These are phyloP conservation scores for Ogataea henricii DNA, from an alignment of 805 yeast species.

Conservation along the genomic window DNA sequence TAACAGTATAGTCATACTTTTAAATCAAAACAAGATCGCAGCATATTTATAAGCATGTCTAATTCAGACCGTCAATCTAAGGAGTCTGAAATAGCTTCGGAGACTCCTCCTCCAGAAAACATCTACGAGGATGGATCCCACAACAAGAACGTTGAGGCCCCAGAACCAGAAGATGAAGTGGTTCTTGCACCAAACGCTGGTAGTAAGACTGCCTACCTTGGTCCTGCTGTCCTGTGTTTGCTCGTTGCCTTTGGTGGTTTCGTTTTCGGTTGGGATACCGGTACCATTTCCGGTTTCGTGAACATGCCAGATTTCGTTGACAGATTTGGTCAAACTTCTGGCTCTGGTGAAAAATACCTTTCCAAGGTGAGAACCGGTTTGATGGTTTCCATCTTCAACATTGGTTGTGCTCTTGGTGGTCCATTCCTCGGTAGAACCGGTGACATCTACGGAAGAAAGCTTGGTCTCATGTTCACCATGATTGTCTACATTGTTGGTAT, in stretches of 20 bases:
- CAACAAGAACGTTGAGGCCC: constrained; percentile 11
- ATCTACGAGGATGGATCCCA: constrained; percentile 28
- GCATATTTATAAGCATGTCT: constrained; percentile 13
- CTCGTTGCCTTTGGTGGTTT: constrained; percentile 75
- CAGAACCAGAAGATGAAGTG: constrained; percentile 12
- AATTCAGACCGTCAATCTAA: constrained; percentile 20
- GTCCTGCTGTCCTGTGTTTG: constrained; percentile 44
- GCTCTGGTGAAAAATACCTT: constrained; percentile 44
- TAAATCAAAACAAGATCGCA: neutral
- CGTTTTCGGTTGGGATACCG: constrained; percentile 78
- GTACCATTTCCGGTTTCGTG: constrained; percentile 73
- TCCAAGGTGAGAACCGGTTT: constrained; percentile 59
- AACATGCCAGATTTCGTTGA: constrained; percentile 57
- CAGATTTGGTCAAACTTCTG: constrained; percentile 51
- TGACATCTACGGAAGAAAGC: constrained; percentile 62
- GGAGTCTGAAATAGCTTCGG: constrained; percentile 19
- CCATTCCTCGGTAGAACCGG: constrained; percentile 56
- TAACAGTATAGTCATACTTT: neutral
- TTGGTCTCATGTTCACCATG: constrained; percentile 55
- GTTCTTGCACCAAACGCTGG: constrained; percentile 20
- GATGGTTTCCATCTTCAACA: constrained; percentile 68
- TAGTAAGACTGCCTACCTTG: constrained; percentile 27
- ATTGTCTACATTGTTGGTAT: constrained; percentile 62
- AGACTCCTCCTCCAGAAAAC: constrained; percentile 26
- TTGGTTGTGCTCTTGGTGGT: constrained; percentile 77